These are phyloP conservation scores for Adenanthera pavonina DNA, from an alignment of 306 rosid genomes.

Conservation along the genomic window DNA sequence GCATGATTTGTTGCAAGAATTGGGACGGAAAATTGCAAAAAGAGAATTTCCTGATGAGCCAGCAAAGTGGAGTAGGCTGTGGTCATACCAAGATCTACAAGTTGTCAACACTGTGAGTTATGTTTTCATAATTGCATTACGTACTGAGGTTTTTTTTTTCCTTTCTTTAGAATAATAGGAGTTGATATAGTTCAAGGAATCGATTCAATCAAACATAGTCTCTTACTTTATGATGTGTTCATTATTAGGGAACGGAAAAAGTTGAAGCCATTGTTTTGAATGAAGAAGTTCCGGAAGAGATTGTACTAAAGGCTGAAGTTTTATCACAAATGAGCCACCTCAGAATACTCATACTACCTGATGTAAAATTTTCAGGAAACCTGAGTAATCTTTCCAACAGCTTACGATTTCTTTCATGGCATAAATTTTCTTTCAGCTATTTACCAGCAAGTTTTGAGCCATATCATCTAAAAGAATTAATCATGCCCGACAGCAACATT, in stretches of 20 bases:
- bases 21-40: slow-evolving; percentile 13
- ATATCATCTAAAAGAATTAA: not conserved
- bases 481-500: not conserved
- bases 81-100: not conserved
- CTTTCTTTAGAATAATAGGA: too few species aligned
- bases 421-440: not conserved
- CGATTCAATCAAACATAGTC: too few species aligned
- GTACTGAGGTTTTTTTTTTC: not conserved
- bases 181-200: too few species aligned
- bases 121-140: not conserved
- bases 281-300: fast-evolving
- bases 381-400: not conserved
- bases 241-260: not conserved
- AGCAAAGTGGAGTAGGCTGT: slow-evolving; percentile 35
- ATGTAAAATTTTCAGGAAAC: not conserved
- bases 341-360: not conserved
- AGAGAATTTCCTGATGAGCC: not conserved
- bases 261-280: slow-evolving; percentile 24
- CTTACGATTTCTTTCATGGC: slow-evolving; percentile 29
- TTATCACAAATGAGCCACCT: slow-evolving; percentile 34
- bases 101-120: not conserved
- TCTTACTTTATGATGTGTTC: not conserved
- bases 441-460: slow-evolving; percentile 13
- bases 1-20: not conserved
- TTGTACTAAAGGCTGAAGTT: not conserved